Evolutionary conservation across 1,284 basidiomycete genomes (phyloP).

Genomic region (Lentinula novae-zelandiae): DNA sequence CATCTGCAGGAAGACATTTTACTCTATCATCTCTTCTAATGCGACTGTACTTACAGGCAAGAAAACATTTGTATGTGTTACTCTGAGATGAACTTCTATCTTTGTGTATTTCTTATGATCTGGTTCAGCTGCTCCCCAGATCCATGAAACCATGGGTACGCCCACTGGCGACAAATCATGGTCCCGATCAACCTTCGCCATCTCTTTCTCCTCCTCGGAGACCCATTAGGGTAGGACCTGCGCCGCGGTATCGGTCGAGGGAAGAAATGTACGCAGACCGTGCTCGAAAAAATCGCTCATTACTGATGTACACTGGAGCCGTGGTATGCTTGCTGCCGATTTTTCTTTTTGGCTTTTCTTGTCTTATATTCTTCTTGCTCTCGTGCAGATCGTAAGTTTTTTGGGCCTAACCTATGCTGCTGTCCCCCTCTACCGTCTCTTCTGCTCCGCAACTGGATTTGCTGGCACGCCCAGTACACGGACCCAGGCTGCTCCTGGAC

Average conservation of each 20-base stretch:
- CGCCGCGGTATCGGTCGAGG: constrained; percentile 1
- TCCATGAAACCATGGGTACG: neutral
- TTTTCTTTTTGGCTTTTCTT: neutral
- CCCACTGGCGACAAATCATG: neutral
- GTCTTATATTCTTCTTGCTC: neutral
- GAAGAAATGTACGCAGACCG: constrained; percentile 12
- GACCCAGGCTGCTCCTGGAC: constrained; percentile 27
- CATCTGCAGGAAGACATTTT: neutral
- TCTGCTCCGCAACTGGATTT: constrained; percentile 97
- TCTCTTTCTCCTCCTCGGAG: neutral
- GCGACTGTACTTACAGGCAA: neutral
- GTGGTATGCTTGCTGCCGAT: constrained; percentile 1
- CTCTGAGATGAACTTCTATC: neutral
- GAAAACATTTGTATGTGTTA: neutral
- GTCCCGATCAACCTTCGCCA: neutral
- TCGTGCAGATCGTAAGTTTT: constrained; percentile 67
- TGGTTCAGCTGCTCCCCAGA: neutral
- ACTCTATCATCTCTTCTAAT: neutral
- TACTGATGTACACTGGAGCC: constrained; percentile 12
- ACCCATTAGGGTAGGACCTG: neutral
- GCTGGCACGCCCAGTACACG: constrained; percentile 92
- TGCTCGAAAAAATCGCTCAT: neutral
- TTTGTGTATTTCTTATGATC: neutral
- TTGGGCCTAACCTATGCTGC: constrained; percentile 92
- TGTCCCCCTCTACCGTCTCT: constrained; percentile 95